Evolutionary conservation across 441 rosid species (phyloP).

Genomic region (Arabidopsis hybrid): DNA sequence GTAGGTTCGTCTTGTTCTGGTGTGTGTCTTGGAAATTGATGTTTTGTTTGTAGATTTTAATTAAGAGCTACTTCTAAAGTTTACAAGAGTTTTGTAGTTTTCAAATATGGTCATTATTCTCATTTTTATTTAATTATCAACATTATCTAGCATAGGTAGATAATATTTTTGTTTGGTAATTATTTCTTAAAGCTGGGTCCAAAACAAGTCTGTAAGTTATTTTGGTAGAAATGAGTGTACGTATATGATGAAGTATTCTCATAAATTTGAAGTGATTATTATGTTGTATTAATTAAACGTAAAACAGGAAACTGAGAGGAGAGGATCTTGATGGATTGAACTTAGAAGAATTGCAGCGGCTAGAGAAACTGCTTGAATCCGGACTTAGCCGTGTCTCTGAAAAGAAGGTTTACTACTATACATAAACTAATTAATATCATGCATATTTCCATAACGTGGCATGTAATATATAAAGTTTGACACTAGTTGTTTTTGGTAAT

Average conservation of each 20-base stretch:
- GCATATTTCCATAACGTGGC: background rate
- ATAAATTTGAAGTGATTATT: background rate
- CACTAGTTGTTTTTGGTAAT: slow-evolving; percentile 27
- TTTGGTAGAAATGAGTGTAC: background rate
- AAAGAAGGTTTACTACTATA: slow-evolving; percentile 59
- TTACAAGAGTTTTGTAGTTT: slow-evolving; percentile 1
- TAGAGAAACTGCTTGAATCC: slow-evolving; percentile 76
- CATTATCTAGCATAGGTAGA: background rate
- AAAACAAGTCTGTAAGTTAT: background rate
- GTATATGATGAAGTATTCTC: background rate
- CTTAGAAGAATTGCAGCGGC: slow-evolving; percentile 70
- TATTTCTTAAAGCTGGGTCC: background rate
- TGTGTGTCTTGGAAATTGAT: background rate
- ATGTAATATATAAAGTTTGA: background rate
- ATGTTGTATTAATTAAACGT: background rate
- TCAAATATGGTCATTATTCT: background rate
- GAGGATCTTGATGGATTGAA: slow-evolving; percentile 82
- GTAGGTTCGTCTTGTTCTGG: background rate
- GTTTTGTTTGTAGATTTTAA: background rate
- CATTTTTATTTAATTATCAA: background rate
- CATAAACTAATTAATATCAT: slow-evolving; percentile 1
- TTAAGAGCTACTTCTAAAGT: background rate
- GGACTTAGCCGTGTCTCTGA: slow-evolving; percentile 77
- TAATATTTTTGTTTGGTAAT: background rate
- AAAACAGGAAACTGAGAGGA: slow-evolving; percentile 80